Percentiles rank a stretch among this genome's conserved stretches.
Conservation (phyloP, 1,284 basidiomycete species). For the Boletus mariae region DNA sequence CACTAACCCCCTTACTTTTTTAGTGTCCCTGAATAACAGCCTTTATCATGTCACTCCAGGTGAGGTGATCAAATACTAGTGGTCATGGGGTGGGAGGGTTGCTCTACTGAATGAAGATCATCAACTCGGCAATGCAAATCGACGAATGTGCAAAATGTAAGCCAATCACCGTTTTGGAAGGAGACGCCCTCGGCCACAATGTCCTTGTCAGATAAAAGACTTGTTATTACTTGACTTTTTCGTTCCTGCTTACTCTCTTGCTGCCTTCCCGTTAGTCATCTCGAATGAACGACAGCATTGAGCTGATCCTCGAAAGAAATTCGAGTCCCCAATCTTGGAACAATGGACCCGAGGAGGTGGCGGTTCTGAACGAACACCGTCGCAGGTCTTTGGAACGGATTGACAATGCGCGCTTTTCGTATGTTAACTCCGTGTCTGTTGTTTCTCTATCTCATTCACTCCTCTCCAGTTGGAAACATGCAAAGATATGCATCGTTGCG, state of each 20-base stretch:
- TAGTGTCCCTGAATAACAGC: slow-evolving; percentile 6
- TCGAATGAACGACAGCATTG: slow-evolving; percentile 13
- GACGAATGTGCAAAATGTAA: slow-evolving; percentile 22
- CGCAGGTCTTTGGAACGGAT: slow-evolving; percentile 13
- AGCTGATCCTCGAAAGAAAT: slow-evolving; percentile 1
- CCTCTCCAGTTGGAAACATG: slow-evolving; percentile 19
- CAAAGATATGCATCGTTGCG: slow-evolving; percentile 23
- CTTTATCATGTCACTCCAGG: background rate
- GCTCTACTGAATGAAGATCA: background rate
- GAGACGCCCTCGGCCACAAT: slow-evolving; percentile 9
- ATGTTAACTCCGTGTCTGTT: background rate
- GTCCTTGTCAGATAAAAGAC: slow-evolving; percentile 15
- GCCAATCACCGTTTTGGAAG: slow-evolving; percentile 15
- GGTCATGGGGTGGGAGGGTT: background rate
- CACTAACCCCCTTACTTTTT: background rate
- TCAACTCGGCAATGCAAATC: slow-evolving; percentile 3
- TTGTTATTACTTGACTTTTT: background rate
- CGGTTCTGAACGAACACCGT: slow-evolving; percentile 23
- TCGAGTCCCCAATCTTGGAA: slow-evolving; percentile 1
- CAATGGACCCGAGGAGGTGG: slow-evolving; percentile 4
- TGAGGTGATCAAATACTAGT: slow-evolving; percentile 1
- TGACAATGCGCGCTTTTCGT: slow-evolving; percentile 25
- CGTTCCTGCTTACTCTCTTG: slow-evolving; percentile 2
- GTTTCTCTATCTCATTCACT: background rate
- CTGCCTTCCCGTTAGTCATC: slow-evolving; percentile 1